Conservation (phyloP, 106 monocot species). For the Dendrobium chrysotoxum region DNA sequence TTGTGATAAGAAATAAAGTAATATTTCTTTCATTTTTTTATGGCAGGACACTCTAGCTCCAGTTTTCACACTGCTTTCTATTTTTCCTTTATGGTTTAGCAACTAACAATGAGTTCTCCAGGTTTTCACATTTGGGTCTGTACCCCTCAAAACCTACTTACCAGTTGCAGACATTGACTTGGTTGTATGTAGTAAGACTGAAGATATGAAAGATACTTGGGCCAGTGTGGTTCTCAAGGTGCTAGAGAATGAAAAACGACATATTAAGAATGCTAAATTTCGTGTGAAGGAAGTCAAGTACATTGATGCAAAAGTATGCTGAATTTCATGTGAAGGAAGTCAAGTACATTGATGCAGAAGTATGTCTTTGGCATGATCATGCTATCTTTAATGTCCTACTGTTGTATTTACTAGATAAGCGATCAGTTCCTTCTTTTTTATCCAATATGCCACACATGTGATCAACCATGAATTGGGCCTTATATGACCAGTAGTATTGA, state of each 20-base stretch:
- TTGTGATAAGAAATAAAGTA: too few relatives aligned
- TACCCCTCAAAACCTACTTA: conserved; percentile 94
- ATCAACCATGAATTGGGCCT: not conserved
- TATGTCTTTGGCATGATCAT: conserved; percentile 11
- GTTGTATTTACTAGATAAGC: not conserved
- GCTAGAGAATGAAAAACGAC: conserved; percentile 69
- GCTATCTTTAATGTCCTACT: not conserved
- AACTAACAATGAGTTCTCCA: conserved; percentile 18
- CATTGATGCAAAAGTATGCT: conserved; percentile 67
- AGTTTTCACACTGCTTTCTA: not conserved
- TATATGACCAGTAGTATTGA: not conserved
- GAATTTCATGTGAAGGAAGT: conserved; percentile 89
- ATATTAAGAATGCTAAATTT: conserved; percentile 76
- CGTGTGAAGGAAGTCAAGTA: conserved; percentile 84
- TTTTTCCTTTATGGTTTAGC: conserved; percentile 4
- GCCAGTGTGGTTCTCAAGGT: conserved; percentile 61
- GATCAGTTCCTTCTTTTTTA: not conserved
- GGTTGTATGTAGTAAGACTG: conserved; percentile 66
- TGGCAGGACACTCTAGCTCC: not conserved
- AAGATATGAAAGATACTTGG: conserved; percentile 84
- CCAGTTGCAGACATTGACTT: conserved; percentile 97
- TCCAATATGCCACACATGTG: not conserved
- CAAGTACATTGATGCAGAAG: conserved; percentile 91
- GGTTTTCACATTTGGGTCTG: conserved; percentile 97
- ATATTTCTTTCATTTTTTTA: not conserved